Conservation (phyloP, 2,329 filamentous ascomycete species). For the Lachnellula cervina region DNA sequence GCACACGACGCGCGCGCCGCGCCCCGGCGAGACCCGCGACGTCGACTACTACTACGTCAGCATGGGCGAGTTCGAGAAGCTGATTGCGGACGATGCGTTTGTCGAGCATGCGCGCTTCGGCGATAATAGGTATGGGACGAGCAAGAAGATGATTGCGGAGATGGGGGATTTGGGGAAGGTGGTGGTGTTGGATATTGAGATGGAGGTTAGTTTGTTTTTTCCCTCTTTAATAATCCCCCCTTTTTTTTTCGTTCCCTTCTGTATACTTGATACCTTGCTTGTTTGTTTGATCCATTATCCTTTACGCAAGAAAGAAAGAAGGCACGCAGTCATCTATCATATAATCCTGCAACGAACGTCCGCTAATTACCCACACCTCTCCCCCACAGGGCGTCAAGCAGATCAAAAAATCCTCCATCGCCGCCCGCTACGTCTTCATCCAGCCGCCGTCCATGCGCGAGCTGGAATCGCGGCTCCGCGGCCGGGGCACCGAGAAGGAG, state of each 20-base stretch:
- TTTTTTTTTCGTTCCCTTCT: no score
- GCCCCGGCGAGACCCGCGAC: constrained; percentile 69
- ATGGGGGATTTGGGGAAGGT: constrained; percentile 66
- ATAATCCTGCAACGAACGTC: not conserved
- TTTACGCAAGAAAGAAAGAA: no score
- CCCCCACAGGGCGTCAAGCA: constrained; percentile 73
- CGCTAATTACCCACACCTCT: not conserved
- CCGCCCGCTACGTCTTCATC: constrained; percentile 79
- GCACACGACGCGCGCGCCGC: constrained; percentile 77
- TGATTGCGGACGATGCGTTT: constrained; percentile 68
- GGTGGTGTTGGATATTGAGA: constrained; percentile 91
- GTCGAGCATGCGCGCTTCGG: constrained; percentile 83
- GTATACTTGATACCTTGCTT: no score
- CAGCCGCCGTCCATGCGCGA: constrained; percentile 71
- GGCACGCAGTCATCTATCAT: no score
- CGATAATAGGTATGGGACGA: constrained; percentile 83
- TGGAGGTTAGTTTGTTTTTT: constrained; percentile 59
- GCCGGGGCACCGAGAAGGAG: constrained; percentile 74
- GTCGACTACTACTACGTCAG: constrained; percentile 76
- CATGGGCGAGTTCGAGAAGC: constrained; percentile 59
- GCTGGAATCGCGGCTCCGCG: constrained; percentile 69
- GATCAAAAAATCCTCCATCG: constrained; percentile 69
- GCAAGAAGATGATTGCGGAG: constrained; percentile 70
- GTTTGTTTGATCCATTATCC: no score
- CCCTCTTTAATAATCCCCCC: not conserved